These are phyloP conservation scores for Xylaria intraflava DNA, from an alignment of 495 filamentous ascomycete species.

Conservation along the genomic window DNA sequence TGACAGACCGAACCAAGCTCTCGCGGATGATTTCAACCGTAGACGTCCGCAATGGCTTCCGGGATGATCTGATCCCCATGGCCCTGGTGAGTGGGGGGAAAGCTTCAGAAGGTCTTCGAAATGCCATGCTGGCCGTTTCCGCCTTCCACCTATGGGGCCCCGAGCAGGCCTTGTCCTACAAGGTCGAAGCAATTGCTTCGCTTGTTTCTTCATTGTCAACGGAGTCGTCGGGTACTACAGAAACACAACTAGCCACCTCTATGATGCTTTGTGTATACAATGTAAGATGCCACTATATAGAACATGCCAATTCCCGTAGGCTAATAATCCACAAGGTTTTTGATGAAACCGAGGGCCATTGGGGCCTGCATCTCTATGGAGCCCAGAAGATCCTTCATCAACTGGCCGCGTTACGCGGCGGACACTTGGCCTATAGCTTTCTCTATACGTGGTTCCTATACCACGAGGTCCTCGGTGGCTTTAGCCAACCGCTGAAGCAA, in stretches of 20 bases:
- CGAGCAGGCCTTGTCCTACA: constrained; percentile 26
- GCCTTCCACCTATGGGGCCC: constrained; percentile 29
- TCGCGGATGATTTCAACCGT: constrained; percentile 34
- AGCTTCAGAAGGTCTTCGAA: constrained; percentile 27
- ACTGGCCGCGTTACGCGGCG: constrained; percentile 20
- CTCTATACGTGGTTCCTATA: constrained; percentile 33
- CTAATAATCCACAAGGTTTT: constrained; percentile 25
- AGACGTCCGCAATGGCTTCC: constrained; percentile 29
- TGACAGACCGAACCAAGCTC: constrained; percentile 22
- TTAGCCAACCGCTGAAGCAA: constrained; percentile 25
- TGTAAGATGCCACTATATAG: constrained; percentile 12
- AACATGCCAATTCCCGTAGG: background rate
- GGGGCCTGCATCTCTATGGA: constrained; percentile 28
- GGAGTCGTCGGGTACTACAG: constrained; percentile 19
- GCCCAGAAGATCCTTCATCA: constrained; percentile 26
- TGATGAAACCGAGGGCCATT: constrained; percentile 32
- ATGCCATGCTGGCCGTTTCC: constrained; percentile 30
- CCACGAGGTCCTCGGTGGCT: constrained; percentile 30
- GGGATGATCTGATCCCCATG: constrained; percentile 30
- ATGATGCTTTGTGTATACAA: constrained; percentile 37
- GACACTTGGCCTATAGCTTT: constrained; percentile 22
- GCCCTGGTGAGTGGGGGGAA: constrained; percentile 18
- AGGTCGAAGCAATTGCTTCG: constrained; percentile 27
- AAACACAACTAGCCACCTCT: constrained; percentile 31
- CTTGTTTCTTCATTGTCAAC: constrained; percentile 23